Evolutionary conservation across 371 early-diverging fungal species (phyloP), one percentile per base, ranked within the genome.

Genomic region (Smittium culicis): DNA sequence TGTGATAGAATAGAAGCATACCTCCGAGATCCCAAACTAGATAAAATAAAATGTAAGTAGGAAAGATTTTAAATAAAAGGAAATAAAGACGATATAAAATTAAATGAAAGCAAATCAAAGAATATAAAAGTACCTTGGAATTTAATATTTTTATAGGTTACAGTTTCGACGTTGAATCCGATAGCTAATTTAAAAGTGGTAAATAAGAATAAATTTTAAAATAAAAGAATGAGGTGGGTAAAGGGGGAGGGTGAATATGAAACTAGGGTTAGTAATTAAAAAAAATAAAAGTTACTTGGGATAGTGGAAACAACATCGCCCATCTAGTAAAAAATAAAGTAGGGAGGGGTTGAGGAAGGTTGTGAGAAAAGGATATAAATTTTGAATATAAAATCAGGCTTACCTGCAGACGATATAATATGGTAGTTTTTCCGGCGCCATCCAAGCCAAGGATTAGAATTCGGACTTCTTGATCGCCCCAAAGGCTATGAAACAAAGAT

Each of bases 391-490:
- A 29, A 17, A 71, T 17, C 35, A 58, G 54, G 20, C 35, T 31
- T 64, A 83, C 80, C 72, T 86, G 83, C 68, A 86, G 68, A 68
- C 83, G 83, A 76, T 91, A 96, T 72, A 96, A 82, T 77, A 99
- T 93, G 73, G 99, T 96, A 24, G 98, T 99, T 79, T 99, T 99
- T 72, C 99, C 99, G 25, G 99, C 98, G 24, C 92, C 95, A 81
- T 94, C 95, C 62, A 94, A 84, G 58, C 97, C 99, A 27, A 98
- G 87, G 77, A 99, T 95, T 65, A 99, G 82, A 70, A 99, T 96
- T 69, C 96, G 91, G 71, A 95, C 88, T 74, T 98, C 96, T 79
- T 87, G 91, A 73, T 88, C 86, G 69, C 93, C 92, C 82, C 85
- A 86, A 25, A 86, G 78, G 55, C 82, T 68, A 64, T 82, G 79